These are phyloP conservation scores for Phlebiopsis flavidoalba DNA, from an alignment of 768 basidiomycete species.

Conservation along the genomic window DNA sequence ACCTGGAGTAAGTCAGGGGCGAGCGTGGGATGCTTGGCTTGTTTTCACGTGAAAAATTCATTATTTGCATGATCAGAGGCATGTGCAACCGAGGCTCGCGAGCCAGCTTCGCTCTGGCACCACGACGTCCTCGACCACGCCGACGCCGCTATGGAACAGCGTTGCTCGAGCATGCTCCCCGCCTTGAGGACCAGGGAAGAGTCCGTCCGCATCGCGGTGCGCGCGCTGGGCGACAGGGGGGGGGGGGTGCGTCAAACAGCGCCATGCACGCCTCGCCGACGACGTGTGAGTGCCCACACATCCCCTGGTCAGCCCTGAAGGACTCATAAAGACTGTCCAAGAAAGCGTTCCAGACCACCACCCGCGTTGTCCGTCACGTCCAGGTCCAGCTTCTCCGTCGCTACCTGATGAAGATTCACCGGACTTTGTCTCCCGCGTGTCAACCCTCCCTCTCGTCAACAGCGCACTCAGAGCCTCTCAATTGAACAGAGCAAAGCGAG, in stretches of 20 bases:
- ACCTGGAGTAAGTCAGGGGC: not conserved
- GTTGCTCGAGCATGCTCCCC: constrained; percentile 10
- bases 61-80: not conserved
- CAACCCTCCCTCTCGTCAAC: constrained; percentile 67
- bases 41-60: constrained; percentile 7
- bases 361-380: constrained; percentile 30
- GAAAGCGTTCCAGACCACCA: constrained; percentile 29
- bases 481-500: constrained; percentile 82
- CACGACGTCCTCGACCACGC: not conserved
- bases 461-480: constrained; percentile 66
- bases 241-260: constrained; percentile 67
- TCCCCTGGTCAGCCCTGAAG: not conserved
- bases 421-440: constrained; percentile 52
- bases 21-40: not conserved
- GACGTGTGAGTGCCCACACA: constrained; percentile 18
- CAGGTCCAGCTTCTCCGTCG: constrained; percentile 27
- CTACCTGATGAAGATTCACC: constrained; percentile 21
- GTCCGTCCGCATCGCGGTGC: constrained; percentile 72
- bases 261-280: constrained; percentile 18
- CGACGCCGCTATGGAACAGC: constrained; percentile 9
- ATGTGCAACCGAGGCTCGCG: not conserved
- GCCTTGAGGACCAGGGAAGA: constrained; percentile 60
- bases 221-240: constrained; percentile 73
- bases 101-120: not conserved
- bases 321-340: not conserved